Evolutionary conservation across 148 eudicot genomes (phyloP).

Genomic region (Spergularia marina): DNA sequence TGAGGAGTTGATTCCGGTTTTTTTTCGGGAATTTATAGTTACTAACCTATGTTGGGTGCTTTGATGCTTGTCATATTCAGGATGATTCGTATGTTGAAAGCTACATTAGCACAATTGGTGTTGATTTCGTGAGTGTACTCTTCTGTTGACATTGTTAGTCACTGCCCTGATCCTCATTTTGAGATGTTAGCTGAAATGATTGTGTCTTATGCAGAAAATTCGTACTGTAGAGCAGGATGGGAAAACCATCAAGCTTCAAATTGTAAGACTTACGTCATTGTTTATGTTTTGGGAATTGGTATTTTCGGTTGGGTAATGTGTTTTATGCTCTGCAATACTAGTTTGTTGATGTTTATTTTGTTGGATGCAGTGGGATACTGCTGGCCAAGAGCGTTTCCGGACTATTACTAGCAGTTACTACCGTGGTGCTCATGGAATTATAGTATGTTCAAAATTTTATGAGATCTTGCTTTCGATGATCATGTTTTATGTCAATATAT

Average conservation of each 20-base stretch:
- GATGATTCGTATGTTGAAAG: slow-evolving; percentile 48
- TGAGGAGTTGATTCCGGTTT: not conserved
- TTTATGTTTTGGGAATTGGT: not conserved
- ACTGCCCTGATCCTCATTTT: not conserved
- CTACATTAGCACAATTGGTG: slow-evolving; percentile 50
- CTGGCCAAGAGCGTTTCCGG: slow-evolving; percentile 49
- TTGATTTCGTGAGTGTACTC: slow-evolving; percentile 40
- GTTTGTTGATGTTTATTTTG: not conserved
- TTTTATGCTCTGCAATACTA: not conserved
- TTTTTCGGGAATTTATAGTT: not conserved
- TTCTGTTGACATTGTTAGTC: not conserved
- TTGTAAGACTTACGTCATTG: slow-evolving; percentile 26
- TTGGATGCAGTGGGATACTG: slow-evolving; percentile 43
- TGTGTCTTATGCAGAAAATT: slow-evolving; percentile 32
- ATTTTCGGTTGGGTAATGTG: not conserved
- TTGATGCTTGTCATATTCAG: slow-evolving; percentile 25
- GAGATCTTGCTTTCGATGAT: not conserved
- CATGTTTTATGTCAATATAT: not conserved
- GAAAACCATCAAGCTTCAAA: slow-evolving; percentile 49
- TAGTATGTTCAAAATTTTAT: slow-evolving; percentile 27
- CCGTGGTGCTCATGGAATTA: slow-evolving; percentile 51
- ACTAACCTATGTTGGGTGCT: not conserved
- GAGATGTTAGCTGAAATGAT: not conserved
- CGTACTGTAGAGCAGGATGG: slow-evolving; percentile 52
- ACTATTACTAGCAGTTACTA: slow-evolving; percentile 50